These are phyloP conservation scores for Chenopodium berlandieri DNA, from an alignment of 148 eudicot species.

Conservation along the genomic window DNA sequence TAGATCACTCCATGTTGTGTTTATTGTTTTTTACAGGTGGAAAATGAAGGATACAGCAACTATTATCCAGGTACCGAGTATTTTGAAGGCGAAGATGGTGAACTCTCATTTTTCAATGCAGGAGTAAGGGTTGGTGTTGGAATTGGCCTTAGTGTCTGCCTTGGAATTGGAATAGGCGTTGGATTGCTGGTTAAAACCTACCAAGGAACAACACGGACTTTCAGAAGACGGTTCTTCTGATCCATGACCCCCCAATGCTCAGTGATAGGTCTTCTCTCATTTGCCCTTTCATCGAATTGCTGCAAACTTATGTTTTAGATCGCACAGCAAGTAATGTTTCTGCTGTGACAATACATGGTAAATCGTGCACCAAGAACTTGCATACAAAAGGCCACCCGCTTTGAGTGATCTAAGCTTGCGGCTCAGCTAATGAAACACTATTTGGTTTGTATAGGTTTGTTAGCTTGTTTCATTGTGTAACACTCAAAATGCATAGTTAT, in stretches of 20 bases:
- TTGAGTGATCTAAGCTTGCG: background rate
- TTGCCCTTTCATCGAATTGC: constrained; percentile 2
- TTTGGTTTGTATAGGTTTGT: constrained; percentile 6
- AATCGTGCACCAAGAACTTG: background rate
- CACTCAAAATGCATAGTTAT: constrained; percentile 10
- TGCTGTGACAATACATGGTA: background rate
- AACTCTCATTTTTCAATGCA: constrained; percentile 71
- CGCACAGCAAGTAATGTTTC: background rate
- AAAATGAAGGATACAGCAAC: constrained; percentile 38
- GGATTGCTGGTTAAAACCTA: constrained; percentile 69
- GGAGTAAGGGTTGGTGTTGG: constrained; percentile 80
- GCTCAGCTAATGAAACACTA: constrained; percentile 16
- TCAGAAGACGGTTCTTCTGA: constrained; percentile 53
- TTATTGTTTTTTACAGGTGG: constrained; percentile 31
- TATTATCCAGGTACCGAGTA: constrained; percentile 38
- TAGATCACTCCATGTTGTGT: background rate
- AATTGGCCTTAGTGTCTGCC: constrained; percentile 63
- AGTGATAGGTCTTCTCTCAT: background rate
- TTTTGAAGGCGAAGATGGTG: constrained; percentile 68
- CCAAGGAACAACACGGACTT: constrained; percentile 63
- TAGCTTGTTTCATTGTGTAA: background rate
- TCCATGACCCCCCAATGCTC: background rate
- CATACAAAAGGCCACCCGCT: background rate
- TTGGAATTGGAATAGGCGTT: constrained; percentile 74
- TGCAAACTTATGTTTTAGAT: background rate